Conservation (phyloP, 208 protist species). For the Leishmania turanica region DNA sequence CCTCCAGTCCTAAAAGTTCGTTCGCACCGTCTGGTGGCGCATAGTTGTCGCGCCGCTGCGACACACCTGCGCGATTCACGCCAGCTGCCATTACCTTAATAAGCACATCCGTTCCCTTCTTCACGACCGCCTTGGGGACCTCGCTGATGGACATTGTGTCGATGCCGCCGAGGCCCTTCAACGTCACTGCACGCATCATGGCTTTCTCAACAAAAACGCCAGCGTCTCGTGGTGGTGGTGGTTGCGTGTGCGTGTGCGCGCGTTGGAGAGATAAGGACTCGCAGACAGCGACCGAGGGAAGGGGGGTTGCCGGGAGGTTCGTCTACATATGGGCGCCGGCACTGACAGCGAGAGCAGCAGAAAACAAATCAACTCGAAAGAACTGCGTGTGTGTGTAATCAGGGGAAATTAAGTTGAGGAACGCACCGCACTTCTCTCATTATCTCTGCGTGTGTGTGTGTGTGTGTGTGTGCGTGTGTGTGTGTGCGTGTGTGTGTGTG, state of each 20-base stretch:
- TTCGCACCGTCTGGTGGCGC: conserved; percentile 67
- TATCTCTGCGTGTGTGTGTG: background rate
- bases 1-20: conserved; percentile 89
- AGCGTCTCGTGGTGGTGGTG: background rate
- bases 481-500: background rate
- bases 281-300: background rate
- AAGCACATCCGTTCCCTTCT: conserved; percentile 62
- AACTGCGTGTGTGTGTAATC: background rate
- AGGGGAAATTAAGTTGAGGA: too few relatives aligned
- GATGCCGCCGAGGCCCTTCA: conserved; percentile 65
- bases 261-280: background rate
- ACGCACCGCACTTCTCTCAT: background rate
- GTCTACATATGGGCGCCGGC: background rate
- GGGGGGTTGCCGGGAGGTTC: background rate
- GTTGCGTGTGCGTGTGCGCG: background rate
- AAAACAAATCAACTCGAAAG: background rate
- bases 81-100: conserved; percentile 87
- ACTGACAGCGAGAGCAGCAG: background rate
- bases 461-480: background rate
- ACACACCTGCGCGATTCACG: conserved; percentile 86
- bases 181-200: conserved; percentile 71
- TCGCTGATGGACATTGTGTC: conserved; percentile 48
- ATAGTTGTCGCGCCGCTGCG: conserved; percentile 84
- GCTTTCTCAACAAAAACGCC: background rate
- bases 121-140: conserved; percentile 47